Conservation (phyloP, 140 eudicot genomes). For the Stevia rebaudiana region DNA sequence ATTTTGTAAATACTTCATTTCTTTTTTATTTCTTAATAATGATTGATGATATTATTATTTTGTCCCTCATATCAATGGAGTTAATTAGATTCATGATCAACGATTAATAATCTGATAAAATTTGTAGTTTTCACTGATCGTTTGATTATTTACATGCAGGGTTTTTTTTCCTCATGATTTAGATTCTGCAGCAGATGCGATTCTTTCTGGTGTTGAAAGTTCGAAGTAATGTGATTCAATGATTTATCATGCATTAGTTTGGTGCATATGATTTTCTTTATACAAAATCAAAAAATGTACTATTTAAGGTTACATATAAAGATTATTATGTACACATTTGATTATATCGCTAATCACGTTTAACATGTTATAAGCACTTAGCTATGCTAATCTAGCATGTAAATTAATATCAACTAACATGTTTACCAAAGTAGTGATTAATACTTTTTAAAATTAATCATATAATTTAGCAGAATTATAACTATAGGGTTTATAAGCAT, state of each 20-base stretch:
- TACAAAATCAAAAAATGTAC: too few species aligned
- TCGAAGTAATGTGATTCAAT: slow-evolving; percentile 13
- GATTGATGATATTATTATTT: not conserved
- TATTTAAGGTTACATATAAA: too few species aligned
- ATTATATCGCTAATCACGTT: too few species aligned
- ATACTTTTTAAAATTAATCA: too few species aligned
- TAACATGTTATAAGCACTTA: too few species aligned
- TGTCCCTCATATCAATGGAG: not conserved
- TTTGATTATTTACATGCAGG: slow-evolving; percentile 36
- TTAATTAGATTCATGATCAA: not conserved
- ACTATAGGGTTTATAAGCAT: too few species aligned
- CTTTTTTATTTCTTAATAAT: not conserved
- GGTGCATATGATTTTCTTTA: not conserved
- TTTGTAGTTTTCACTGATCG: not conserved
- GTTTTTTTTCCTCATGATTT: slow-evolving; percentile 92
- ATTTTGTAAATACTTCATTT: too few species aligned
- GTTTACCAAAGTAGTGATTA: too few species aligned
- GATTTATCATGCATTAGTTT: not conserved
- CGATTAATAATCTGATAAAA: not conserved
- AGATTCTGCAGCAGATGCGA: slow-evolving; percentile 91
- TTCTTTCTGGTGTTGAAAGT: slow-evolving; percentile 53
- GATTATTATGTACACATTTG: too few species aligned
- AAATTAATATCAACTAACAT: too few species aligned
- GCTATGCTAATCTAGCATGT: too few species aligned
- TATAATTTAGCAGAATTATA: too few species aligned